Base-by-base conservation (phyloP, 331 rosid genomes). In the Rosa hybrid region DNA sequence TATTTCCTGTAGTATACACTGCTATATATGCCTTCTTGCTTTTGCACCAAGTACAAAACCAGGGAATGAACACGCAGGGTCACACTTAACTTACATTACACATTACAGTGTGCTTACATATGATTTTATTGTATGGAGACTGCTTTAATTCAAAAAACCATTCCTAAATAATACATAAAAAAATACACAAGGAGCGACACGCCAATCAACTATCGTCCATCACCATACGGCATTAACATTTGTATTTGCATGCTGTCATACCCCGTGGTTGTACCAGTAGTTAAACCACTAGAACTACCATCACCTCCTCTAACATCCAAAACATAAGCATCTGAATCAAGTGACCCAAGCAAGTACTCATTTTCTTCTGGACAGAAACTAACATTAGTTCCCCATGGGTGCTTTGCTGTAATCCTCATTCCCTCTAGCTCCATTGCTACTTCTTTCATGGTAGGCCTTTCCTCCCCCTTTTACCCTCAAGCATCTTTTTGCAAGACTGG, bases 371-470 rank as follows among this genome's bases (percentile, higher is more conserved):
- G 13, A 39, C 49, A 16, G 63, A 20, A 20, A 56, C 5, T 2
- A 6, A n/a, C 63, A 56, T 18, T 56, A n/a, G 13, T 8, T 20
- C 12, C 27, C 60, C 60, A 54, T 16, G 60, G 60, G 17, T 54
- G 60, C 67, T 68, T 68, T 41, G 38, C 20, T 53, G 42, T 69
- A 34, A 51, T 8, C 54, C 72, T 59, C 30, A 8, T 17, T 4
- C 77, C 77, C 39, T 78, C 82, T 27, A 79, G 60, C 71, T 71
- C 83, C 73, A 49, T 63, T 1, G 72, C 78, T 2, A 80, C 78
- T 80, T 34, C 83, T 63, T 80, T 80, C 83, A 80, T 80, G 17
- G 73, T 80, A 16, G 78, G 78, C 63, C 78, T 80, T 17, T 80
- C 77, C 5, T 23, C 54, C 18, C 18, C 54, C 70, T 44, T 56